Evolutionary conservation across 2,329 filamentous ascomycete genomes (phyloP), one percentile per base, ranked within the genome.

Genomic region (Drechmeria coniospora): DNA sequence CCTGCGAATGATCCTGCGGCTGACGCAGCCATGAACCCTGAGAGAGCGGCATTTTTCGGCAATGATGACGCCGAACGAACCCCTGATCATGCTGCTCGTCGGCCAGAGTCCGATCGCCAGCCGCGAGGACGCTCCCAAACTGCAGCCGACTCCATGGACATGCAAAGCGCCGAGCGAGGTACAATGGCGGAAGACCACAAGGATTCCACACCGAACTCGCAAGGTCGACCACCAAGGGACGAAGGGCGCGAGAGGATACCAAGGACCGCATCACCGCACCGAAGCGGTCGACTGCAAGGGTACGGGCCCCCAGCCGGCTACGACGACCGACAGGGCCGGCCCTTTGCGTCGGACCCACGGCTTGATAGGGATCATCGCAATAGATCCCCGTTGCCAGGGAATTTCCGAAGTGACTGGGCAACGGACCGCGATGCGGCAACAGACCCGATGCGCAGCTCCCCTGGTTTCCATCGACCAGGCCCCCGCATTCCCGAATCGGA

Each of bases 1-100:
- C 16, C 39, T 20, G 29, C 48, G 20, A 32, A 32, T 10, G 17
- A 36, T 4, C 42, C 46, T 4, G 24, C 39, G 4, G 43, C 50
- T 12, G 67, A 65, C 8, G 63, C 64, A 6, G 50, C 53, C 7
- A 63, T 71, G 39, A 70, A 71, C 34, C 65, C 68, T 1, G 64
- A 68, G 28, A 57, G 68, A 31, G 63, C 65, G 17, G 57, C 64
- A 7, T 47, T 66, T 5, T 58, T 68, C 28, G 53, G 53, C 1
- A 39, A 56, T 33, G 51, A 56, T 15, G 36, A 34, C 13, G 30
- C 36, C 17, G 44, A 48, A 14, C 39, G 44, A 16, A 19, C 37
- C n/a, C n/a, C n/a, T n/a, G n/a, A n/a, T n/a, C n/a, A n/a, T n/a
- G n/a, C n/a, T n/a, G 8, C 33, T 17, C 42, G 47, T n/a, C 39